Evolutionary conservation across 495 filamentous ascomycete species (phyloP).

Genomic region (Achaetomiella virescens): DNA sequence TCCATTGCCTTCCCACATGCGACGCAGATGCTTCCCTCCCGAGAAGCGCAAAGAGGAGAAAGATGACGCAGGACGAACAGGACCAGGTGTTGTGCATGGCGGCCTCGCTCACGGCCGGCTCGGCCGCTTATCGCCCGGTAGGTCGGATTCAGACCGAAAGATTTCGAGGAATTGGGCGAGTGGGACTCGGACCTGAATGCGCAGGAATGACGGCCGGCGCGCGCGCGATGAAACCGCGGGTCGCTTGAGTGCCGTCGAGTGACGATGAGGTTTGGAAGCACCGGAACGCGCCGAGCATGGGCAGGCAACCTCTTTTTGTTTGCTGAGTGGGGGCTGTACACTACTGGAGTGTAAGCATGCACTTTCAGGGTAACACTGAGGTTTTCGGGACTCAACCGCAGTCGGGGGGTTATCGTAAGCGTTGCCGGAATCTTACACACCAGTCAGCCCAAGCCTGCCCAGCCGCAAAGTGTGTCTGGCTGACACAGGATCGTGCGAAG

Average conservation of each 20-base stretch:
- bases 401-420: constrained; percentile 3
- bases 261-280: neutral
- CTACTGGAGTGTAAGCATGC: no score
- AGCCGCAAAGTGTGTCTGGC: neutral
- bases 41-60: constrained; percentile 24
- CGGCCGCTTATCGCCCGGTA: constrained; percentile 15
- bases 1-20: constrained; percentile 16
- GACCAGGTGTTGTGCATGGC: constrained; percentile 31
- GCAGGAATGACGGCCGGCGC: neutral
- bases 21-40: constrained; percentile 19
- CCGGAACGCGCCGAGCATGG: constrained; percentile 2
- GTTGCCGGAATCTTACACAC: neutral
- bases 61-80: constrained; percentile 22
- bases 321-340: neutral
- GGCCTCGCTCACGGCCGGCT: constrained; percentile 8
- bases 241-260: neutral
- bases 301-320: constrained; percentile 18
- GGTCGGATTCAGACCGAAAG: neutral
- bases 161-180: neutral
- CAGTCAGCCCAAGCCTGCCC: neutral
- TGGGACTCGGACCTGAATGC: neutral
- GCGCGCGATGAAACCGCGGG: no score
- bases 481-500: no score
- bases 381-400: neutral
- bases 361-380: constrained; percentile 1